Percentiles rank a stretch among this genome's conserved stretches.
phyloP scores from a whole-genome alignment of 2,329 filamentous ascomycete genomes.

The Penicillium thymicola region DNA sequence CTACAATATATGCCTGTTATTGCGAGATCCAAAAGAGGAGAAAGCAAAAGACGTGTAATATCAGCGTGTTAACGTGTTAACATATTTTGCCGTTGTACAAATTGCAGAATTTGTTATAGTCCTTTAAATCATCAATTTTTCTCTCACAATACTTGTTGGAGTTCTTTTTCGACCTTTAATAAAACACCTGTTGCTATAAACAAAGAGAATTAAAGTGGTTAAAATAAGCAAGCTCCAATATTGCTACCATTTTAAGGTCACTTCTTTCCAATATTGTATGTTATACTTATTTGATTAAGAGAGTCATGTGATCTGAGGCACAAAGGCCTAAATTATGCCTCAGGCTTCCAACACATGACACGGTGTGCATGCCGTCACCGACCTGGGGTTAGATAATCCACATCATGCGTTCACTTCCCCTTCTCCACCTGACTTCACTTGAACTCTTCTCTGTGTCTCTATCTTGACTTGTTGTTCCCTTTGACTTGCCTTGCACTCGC shows the following conservation, averaged over 20 bases:
- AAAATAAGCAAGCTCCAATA: not conserved
- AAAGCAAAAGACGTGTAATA: not conserved
- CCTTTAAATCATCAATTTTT: not conserved
- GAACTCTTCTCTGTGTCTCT: not conserved
- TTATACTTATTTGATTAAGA: not conserved
- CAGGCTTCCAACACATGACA: conserved; percentile 11
- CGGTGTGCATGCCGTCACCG: conserved; percentile 12
- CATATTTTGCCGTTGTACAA: not conserved
- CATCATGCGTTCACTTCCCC: conserved; percentile 15
- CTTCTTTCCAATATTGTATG: not conserved
- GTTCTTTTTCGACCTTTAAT: not conserved
- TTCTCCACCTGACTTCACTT: conserved; percentile 20
- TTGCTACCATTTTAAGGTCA: not conserved
- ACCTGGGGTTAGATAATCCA: conserved; percentile 18
- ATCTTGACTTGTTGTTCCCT: conserved; percentile 3
- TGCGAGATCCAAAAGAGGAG: not conserved
- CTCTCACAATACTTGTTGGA: not conserved
- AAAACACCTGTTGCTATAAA: not conserved
- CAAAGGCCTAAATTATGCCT: not conserved
- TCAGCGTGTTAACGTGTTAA: not conserved
- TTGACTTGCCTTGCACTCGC: conserved; percentile 5
- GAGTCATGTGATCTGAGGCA: not conserved
- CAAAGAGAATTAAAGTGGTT: not conserved
- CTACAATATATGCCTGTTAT: not conserved
- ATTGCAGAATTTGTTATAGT: not conserved